phyloP scores from a whole-genome alignment of 306 rosid genomes.

The Quercus ilex region DNA sequence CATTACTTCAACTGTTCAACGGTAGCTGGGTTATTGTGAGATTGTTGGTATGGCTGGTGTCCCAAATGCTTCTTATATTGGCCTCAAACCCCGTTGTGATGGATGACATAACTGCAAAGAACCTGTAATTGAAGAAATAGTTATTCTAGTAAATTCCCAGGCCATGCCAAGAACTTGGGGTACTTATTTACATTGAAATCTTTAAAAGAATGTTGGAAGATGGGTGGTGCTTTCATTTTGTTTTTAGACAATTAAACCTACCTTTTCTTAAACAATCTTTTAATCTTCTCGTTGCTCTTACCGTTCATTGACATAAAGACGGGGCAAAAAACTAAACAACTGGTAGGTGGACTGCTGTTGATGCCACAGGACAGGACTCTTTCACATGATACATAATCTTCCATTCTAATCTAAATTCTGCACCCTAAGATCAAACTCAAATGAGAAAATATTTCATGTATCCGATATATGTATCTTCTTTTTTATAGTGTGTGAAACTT shows the following conservation, averaged over 20 bases:
- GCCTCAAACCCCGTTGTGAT: neutral
- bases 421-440: too few species aligned
- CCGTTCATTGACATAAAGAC: too few species aligned
- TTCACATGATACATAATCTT: too few species aligned
- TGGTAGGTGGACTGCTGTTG: too few species aligned
- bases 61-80: constrained; percentile 3
- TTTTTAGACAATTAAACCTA: constrained; percentile 26
- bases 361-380: too few species aligned
- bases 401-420: too few species aligned
- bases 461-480: too few species aligned
- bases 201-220: constrained; percentile 6
- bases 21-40: neutral
- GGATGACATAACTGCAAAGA: neutral
- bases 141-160: neutral
- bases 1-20: constrained; percentile 6
- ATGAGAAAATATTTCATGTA: too few species aligned
- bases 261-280: constrained; percentile 4
- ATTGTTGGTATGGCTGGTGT: neutral
- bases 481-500: too few species aligned
- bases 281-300: too few species aligned
- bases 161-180: constrained; percentile 41
- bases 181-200: constrained; percentile 20
- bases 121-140: neutral
- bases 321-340: too few species aligned
- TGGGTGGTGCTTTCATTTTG: neutral